A percentile compares a stretch with the other conserved stretches of the same genome.
These are phyloP conservation scores for Exserohilum turcica DNA, from an alignment of 2,329 filamentous ascomycete genomes.

Conservation along the genomic window DNA sequence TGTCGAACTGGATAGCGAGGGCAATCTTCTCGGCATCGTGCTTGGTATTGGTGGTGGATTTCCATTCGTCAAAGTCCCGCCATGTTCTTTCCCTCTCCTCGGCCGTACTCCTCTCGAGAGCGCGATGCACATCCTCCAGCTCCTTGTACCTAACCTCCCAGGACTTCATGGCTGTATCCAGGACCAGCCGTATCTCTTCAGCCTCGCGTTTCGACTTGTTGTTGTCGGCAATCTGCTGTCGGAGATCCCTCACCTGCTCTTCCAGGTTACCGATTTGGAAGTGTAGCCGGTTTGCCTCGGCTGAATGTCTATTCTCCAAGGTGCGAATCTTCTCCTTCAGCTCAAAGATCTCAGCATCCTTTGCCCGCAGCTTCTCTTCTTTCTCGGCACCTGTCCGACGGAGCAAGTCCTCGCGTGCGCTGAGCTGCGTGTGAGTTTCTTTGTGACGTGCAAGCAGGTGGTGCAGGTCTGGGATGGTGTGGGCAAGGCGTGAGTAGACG, in stretches of 20 bases:
- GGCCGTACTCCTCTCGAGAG: slow-evolving; percentile 46
- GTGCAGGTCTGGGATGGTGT: slow-evolving; percentile 48
- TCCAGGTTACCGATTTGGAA: slow-evolving; percentile 58
- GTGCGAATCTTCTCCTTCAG: slow-evolving; percentile 58
- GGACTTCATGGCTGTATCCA: slow-evolving; percentile 42
- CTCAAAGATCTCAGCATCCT: slow-evolving; percentile 59
- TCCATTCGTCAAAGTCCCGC: slow-evolving; percentile 53
- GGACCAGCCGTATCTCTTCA: slow-evolving; percentile 36
- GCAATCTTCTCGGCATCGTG: slow-evolving; percentile 49
- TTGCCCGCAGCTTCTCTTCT: slow-evolving; percentile 57
- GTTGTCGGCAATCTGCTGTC: slow-evolving; percentile 52
- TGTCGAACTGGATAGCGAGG: slow-evolving; percentile 48
- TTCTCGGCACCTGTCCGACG: slow-evolving; percentile 57
- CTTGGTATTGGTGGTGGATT: slow-evolving; percentile 42
- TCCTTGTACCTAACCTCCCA: slow-evolving; percentile 53
- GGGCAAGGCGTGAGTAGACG: slow-evolving; percentile 47
- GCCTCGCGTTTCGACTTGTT: slow-evolving; percentile 51
- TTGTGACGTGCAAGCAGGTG: slow-evolving; percentile 53
- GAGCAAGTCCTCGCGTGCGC: slow-evolving; percentile 55
- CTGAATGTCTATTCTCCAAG: slow-evolving; percentile 56
- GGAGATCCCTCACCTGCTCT: slow-evolving; percentile 58
- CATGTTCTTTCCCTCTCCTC: slow-evolving; percentile 44
- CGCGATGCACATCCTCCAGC: slow-evolving; percentile 48
- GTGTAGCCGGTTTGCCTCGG: slow-evolving; percentile 57
- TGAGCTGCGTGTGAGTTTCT: slow-evolving; percentile 57